phyloP scores from a whole-genome alignment of 306 rosid genomes.

The Aeschynomene evenia region DNA sequence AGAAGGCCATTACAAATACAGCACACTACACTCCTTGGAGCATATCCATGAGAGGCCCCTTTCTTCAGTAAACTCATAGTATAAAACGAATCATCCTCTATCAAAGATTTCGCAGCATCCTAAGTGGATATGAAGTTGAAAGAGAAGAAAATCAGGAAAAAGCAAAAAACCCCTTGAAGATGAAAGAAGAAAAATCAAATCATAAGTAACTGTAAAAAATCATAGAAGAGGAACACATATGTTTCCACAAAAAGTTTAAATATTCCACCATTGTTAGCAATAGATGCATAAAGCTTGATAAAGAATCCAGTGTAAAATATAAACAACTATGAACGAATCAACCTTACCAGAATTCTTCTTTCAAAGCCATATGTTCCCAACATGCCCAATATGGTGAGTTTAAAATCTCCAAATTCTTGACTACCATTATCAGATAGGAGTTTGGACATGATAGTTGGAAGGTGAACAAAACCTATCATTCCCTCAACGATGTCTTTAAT shows the following conservation, averaged over 20 bases:
- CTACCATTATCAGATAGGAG: conserved; percentile 90
- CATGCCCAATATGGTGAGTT: conserved; percentile 91
- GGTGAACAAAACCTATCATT: conserved; percentile 92
- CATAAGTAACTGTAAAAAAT: not conserved
- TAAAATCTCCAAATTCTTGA: conserved; percentile 96
- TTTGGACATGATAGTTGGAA: conserved; percentile 92
- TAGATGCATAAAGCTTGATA: conserved; percentile 7
- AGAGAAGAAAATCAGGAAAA: conserved; percentile 12
- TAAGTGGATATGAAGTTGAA: conserved; percentile 27
- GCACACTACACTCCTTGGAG: conserved; percentile 69
- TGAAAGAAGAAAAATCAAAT: conserved; percentile 11
- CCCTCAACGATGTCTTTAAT: conserved; percentile 96
- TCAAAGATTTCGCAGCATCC: conserved; percentile 95
- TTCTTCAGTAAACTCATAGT: conserved; percentile 90
- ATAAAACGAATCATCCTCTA: conserved; percentile 92
- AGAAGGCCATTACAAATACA: conserved; percentile 74
- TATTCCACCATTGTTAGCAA: not conserved
- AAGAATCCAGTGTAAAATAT: conserved; percentile 17
- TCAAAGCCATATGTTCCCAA: conserved; percentile 93
- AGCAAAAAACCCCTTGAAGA: conserved; percentile 5
- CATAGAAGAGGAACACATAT: conserved; percentile 1
- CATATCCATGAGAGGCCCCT: conserved; percentile 93
- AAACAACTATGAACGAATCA: conserved; percentile 8
- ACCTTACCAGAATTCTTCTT: conserved; percentile 90
- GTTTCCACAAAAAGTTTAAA: not conserved